Percentiles rank a stretch among this genome's conserved stretches.
Conservation (phyloP, 257 asterid species). For the Avicennia marina region DNA sequence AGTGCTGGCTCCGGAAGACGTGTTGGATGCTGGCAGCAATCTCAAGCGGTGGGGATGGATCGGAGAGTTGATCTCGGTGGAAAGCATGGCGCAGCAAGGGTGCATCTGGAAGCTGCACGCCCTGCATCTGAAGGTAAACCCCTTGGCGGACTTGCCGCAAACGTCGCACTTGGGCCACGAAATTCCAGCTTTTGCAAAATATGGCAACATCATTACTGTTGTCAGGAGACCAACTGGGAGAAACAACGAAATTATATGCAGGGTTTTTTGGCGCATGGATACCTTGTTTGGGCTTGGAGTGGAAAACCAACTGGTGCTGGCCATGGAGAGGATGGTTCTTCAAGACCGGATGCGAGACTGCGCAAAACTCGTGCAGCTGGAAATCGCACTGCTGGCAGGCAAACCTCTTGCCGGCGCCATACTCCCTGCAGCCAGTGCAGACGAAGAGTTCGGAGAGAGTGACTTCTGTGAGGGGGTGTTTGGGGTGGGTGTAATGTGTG, state of each 20-base stretch:
- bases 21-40: slow-evolving; percentile 34
- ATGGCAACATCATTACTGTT: too few species aligned
- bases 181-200: slow-evolving; percentile 44
- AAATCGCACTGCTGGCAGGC: slow-evolving; percentile 64
- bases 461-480: slow-evolving; percentile 52
- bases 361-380: slow-evolving; percentile 83
- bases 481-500: slow-evolving; percentile 53
- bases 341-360: slow-evolving; percentile 44
- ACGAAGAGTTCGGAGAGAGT: slow-evolving; percentile 45
- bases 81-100: slow-evolving; percentile 83
- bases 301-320: slow-evolving; percentile 75
- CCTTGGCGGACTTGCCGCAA: slow-evolving; percentile 60
- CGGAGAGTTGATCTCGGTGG: slow-evolving; percentile 35
- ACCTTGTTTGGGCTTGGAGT: slow-evolving; percentile 68
- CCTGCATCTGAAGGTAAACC: slow-evolving; percentile 70
- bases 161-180: slow-evolving; percentile 70
- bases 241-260: background rate
- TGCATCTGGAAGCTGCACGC: slow-evolving; percentile 90
- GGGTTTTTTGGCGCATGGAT: background rate
- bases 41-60: slow-evolving; percentile 49
- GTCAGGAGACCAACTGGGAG: too few species aligned
- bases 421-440: slow-evolving; percentile 75
- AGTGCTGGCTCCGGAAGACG: slow-evolving; percentile 7
- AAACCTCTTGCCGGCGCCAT: slow-evolving; percentile 68
- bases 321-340: slow-evolving; percentile 71